A percentile compares a stretch with the other conserved stretches of the same genome.
Evolutionary conservation across 2,329 filamentous ascomycete genomes (phyloP).

Genomic region (Fusarium paranaense): DNA sequence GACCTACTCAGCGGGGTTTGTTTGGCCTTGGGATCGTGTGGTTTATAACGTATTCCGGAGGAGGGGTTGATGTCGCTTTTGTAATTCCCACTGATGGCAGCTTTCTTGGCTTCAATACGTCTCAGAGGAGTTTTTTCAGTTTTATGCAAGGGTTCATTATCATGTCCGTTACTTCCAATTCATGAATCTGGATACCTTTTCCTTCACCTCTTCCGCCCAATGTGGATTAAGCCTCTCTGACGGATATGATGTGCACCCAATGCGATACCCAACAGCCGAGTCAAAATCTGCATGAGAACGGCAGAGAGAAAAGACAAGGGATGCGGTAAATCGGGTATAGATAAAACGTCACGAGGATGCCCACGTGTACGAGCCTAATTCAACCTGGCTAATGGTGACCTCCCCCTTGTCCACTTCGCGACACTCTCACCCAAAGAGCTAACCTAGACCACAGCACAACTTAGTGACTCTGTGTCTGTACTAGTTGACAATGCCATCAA

Average conservation of each 20-base stretch:
- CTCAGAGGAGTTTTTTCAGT: neutral
- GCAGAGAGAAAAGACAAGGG: neutral
- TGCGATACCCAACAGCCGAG: neutral
- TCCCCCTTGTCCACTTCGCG: neutral
- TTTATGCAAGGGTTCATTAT: neutral
- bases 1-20: neutral
- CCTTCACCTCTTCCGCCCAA: neutral
- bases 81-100: neutral
- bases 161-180: fast-evolving
- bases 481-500: neutral
- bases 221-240: neutral
- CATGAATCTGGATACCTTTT: no score
- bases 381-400: slow-evolving; percentile 45
- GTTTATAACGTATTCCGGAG: neutral
- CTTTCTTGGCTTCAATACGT: neutral
- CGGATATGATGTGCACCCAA: no score
- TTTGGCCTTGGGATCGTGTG: neutral
- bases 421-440: neutral
- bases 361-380: neutral
- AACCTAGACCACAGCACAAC: neutral
- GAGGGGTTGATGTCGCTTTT: neutral
- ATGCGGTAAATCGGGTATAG: neutral
- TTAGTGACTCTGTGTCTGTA: neutral
- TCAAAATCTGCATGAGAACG: neutral
- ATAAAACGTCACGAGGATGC: neutral